Percentiles rank a stretch among this genome's conserved stretches.
Conservation (phyloP, 108 stramenopile genomes). For the Mediolabrus comicus region DNA sequence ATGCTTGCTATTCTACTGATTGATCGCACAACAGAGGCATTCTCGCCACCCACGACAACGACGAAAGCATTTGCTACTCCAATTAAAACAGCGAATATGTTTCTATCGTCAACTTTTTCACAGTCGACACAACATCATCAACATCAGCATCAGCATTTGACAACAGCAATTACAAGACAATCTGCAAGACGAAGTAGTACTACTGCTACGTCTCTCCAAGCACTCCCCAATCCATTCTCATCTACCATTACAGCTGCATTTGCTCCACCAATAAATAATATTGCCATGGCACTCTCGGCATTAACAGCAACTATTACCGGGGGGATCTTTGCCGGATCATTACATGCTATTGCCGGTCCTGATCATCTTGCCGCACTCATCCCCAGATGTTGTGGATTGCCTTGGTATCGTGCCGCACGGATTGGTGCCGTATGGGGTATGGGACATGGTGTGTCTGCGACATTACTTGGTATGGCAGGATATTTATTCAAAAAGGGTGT, state of each 20-base stretch:
- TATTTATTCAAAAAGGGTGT: slow-evolving; percentile 76
- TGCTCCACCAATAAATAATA: neutral
- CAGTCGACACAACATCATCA: neutral
- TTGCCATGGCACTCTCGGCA: slow-evolving; percentile 30
- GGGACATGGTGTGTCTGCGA: slow-evolving; percentile 94
- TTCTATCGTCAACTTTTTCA: neutral
- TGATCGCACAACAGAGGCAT: neutral
- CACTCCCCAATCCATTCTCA: neutral
- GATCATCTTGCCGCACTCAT: slow-evolving; percentile 95
- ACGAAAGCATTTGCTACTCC: neutral
- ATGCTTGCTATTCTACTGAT: neutral
- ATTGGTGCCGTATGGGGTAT: slow-evolving; percentile 95
- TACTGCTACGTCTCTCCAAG: neutral
- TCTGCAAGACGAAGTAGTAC: neutral
- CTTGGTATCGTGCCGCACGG: slow-evolving; percentile 84
- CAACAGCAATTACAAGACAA: neutral
- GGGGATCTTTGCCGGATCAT: slow-evolving; percentile 86
- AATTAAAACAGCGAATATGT: neutral
- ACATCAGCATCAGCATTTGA: neutral
- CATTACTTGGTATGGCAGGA: slow-evolving; percentile 78
- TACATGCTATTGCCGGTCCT: slow-evolving; percentile 97
- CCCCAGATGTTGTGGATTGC: slow-evolving; percentile 88
- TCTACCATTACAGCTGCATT: neutral
- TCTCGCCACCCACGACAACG: neutral
- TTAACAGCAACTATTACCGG: slow-evolving; percentile 73